Conservation (phyloP, 495 filamentous ascomycete genomes). For the Cladorrhinum samala region DNA sequence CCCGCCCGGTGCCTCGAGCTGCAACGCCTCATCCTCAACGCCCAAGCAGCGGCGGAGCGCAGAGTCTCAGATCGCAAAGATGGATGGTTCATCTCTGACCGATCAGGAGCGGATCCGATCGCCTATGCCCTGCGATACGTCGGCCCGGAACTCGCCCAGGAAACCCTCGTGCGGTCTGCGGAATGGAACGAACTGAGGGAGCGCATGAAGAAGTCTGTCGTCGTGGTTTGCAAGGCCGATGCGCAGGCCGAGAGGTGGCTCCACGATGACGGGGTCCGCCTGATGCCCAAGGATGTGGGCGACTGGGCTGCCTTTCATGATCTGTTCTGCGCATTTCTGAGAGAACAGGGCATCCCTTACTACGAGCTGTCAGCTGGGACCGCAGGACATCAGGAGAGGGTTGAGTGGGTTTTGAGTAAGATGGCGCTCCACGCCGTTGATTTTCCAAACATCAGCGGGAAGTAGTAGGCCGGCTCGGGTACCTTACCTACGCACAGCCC, state of each 20-base stretch:
- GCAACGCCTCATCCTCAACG: slow-evolving; percentile 41
- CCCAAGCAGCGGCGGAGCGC: slow-evolving; percentile 36
- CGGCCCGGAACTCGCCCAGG: slow-evolving; percentile 23
- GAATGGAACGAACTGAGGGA: slow-evolving; percentile 32
- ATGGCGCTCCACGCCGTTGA: no score
- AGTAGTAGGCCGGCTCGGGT: no score
- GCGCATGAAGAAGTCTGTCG: slow-evolving; percentile 32
- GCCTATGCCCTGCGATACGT: slow-evolving; percentile 39
- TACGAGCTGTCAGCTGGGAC: slow-evolving; percentile 17
- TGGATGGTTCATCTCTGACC: slow-evolving; percentile 45
- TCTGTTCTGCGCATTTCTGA: slow-evolving; percentile 23
- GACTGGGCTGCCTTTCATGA: slow-evolving; percentile 38
- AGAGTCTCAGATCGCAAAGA: slow-evolving; percentile 2
- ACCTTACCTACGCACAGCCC: no score
- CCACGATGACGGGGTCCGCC: slow-evolving; percentile 42
- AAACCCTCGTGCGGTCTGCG: slow-evolving; percentile 16
- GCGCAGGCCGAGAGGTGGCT: slow-evolving; percentile 28
- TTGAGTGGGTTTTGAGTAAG: slow-evolving; percentile 22
- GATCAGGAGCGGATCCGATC: slow-evolving; percentile 46
- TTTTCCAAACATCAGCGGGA: no score
- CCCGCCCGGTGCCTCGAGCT: slow-evolving; percentile 29
- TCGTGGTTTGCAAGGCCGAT: slow-evolving; percentile 43
- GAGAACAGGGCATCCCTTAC: slow-evolving; percentile 17
- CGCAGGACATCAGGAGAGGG: slow-evolving; percentile 12
- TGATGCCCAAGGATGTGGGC: slow-evolving; percentile 39